Conservation (phyloP, 2,329 filamentous ascomycete genomes). For the Botrytis paeoniae region DNA sequence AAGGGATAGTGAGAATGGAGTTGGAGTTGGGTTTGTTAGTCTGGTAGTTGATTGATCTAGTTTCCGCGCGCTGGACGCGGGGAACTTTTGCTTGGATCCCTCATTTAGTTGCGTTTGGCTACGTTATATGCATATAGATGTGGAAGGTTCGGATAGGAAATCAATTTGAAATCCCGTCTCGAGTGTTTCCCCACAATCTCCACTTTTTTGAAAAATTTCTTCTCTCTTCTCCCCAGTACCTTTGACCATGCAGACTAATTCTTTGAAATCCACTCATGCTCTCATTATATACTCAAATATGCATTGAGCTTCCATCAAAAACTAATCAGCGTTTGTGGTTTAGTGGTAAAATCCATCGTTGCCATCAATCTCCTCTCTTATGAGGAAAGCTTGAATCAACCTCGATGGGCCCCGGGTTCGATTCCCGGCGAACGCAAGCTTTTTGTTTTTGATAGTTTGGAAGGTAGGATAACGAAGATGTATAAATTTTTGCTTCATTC, state of each 20-base stretch:
- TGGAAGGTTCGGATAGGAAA: neutral
- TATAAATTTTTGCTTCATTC: too few species aligned
- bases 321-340: conserved; percentile 22
- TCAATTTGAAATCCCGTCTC: neutral
- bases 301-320: too few species aligned
- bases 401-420: too few species aligned
- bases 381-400: too few species aligned
- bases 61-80: neutral
- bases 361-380: neutral
- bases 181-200: neutral
- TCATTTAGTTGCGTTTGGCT: neutral
- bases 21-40: neutral
- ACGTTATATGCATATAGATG: neutral
- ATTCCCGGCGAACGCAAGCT: too few species aligned
- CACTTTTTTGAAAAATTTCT: neutral
- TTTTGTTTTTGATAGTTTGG: too few species aligned
- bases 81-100: neutral
- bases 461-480: too few species aligned
- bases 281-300: neutral
- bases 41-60: neutral
- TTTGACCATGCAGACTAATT: too few species aligned
- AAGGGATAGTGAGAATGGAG: neutral
- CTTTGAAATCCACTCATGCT: rapidly evolving
- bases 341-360: conserved; percentile 25
- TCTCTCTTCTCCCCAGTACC: neutral